Evolutionary conservation across 306 rosid genomes (phyloP), one percentile per base, ranked within the genome.

Genomic region (Citrullus amarus): DNA sequence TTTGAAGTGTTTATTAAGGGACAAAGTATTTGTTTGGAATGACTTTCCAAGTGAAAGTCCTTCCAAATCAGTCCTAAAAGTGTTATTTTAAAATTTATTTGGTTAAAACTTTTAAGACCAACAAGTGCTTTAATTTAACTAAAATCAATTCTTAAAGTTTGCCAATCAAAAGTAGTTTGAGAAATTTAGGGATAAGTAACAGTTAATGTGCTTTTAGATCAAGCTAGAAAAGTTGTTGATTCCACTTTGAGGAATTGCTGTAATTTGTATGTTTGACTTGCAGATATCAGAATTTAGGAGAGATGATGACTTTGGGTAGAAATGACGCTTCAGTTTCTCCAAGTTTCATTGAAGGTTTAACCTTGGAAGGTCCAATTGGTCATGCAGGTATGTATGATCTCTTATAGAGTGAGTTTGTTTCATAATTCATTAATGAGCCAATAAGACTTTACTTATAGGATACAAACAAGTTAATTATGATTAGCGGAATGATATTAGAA

Each of bases 201-300:
- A 15, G 8, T 53, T 14, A 36, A 61, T 22, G 9, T 61, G 43
- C 10, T 61, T 1, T 30, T 13, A 14, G 39, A 61, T 30, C n/a
- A 61, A 61, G 17, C 39, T 4, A 36, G 39, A 36, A 36, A 36
- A 36, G 39, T 36, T 4, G 6, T 36, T 36, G 39, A 36, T 36
- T 36, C 39, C 39, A 36, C 39, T 36, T 5, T 36, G 39, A 36
- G 39, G 39, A 4, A 36, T 36, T 67, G 7, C 55, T 50, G 22
- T 41, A 20, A 17, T 58, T 59, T 41, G 17, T 61, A 1, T 78
- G 48, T 59, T 39, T 84, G 88, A 68, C 9, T 75, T 66, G 53
- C 80, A 92, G 95, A 91, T 92, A 89, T 86, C 98, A 95, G 84
- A 95, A 95, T 84, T 86, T 95, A 74, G 98, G 98, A 30, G 98